phyloP scores from a whole-genome alignment of 306 rosid species.

The Cicer chorassanicum region DNA sequence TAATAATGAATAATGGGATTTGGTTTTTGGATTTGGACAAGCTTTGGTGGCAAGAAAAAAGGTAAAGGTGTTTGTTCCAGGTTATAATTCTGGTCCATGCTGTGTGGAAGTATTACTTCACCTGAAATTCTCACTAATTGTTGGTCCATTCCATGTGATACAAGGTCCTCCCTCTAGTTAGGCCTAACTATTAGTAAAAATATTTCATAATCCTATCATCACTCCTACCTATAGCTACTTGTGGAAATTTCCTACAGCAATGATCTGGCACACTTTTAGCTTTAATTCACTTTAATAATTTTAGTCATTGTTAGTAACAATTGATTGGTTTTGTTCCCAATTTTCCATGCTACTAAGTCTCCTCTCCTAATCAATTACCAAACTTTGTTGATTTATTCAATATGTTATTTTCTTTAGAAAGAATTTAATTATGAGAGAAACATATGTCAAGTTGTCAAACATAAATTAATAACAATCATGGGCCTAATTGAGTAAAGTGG shows the following conservation, averaged over 20 bases:
- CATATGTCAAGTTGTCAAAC: not conserved
- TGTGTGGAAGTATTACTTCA: slow-evolving; percentile 29
- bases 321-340: not conserved
- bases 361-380: not conserved
- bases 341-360: not conserved
- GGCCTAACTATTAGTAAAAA: slow-evolving; percentile 7
- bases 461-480: not conserved
- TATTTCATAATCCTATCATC: slow-evolving; percentile 41
- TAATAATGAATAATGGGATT: not conserved
- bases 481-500: no score
- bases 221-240: not conserved
- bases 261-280: slow-evolving; percentile 13
- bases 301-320: not conserved
- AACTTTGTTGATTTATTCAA: no score
- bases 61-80: slow-evolving; percentile 17
- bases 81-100: slow-evolving; percentile 46
- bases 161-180: slow-evolving; percentile 44
- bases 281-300: not conserved
- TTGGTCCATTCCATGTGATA: slow-evolving; percentile 52
- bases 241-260: slow-evolving; percentile 28
- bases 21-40: slow-evolving; percentile 38
- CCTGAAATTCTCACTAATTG: slow-evolving; percentile 46
- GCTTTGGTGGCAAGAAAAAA: slow-evolving; percentile 33
- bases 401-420: no score
- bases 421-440: not conserved